These are phyloP conservation scores for Pseudognaphalium luteoalbum DNA, from an alignment of 129 eudicot species.

Conservation along the genomic window DNA sequence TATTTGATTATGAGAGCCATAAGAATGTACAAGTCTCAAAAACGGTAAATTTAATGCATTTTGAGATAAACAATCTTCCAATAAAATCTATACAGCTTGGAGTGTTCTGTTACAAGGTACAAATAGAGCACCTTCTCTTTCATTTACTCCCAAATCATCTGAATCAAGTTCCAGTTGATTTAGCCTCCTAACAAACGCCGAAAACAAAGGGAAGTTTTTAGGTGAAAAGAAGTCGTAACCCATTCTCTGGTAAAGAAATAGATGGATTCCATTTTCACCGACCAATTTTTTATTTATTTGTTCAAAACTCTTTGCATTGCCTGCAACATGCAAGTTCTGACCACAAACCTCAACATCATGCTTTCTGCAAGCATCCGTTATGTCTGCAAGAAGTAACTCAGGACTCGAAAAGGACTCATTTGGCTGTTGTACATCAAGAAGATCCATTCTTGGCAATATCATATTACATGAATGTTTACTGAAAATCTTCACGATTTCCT, in stretches of 20 bases:
- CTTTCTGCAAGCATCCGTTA: constrained; percentile 47
- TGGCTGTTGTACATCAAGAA: constrained; percentile 63
- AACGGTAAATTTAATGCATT: neutral
- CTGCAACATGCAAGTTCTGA: constrained; percentile 48
- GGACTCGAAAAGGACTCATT: constrained; percentile 56
- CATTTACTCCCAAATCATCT: constrained; percentile 59
- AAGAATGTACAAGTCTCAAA: too few relatives aligned
- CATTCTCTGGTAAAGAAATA: constrained; percentile 87
- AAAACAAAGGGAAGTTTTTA: constrained; percentile 59
- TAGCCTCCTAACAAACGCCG: constrained; percentile 52
- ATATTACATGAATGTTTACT: constrained; percentile 50
- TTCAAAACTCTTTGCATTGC: constrained; percentile 41
- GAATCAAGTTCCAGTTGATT: constrained; percentile 38
- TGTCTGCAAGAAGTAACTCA: constrained; percentile 45
- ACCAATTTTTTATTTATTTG: constrained; percentile 56
- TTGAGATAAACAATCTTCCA: neutral
- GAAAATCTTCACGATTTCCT: constrained; percentile 48
- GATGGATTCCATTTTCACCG: constrained; percentile 42
- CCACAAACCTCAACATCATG: constrained; percentile 52
- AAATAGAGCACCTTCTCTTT: constrained; percentile 32
- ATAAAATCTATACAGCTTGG: constrained; percentile 45
- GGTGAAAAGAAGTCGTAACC: constrained; percentile 90
- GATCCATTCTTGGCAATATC: constrained; percentile 77
- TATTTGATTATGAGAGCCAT: neutral
- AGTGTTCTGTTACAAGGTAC: constrained; percentile 35